These are phyloP conservation scores for Ophiostoma pallidulum DNA, from an alignment of 2,329 filamentous ascomycete genomes.

Conservation along the genomic window DNA sequence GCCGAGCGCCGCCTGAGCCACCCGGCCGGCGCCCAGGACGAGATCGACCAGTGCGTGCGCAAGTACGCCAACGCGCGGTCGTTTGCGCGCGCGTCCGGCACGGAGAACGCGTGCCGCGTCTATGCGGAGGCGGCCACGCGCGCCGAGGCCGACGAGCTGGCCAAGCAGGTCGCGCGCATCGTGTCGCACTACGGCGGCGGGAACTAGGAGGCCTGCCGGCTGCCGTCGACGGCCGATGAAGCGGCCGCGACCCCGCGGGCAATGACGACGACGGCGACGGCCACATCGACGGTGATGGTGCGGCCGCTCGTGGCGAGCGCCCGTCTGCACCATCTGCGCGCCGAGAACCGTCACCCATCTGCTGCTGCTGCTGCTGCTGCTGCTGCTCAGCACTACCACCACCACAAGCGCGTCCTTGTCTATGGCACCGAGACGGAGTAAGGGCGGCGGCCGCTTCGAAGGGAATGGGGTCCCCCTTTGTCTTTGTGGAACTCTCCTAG, in stretches of 20 bases:
- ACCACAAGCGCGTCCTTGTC: too few relatives aligned
- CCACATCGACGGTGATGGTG: neutral
- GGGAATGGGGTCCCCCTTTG: too few relatives aligned
- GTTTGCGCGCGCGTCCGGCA: constrained; percentile 88
- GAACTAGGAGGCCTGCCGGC: constrained; percentile 11
- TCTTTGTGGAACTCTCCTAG: too few relatives aligned
- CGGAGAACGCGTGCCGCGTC: constrained; percentile 90
- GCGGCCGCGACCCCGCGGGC: neutral
- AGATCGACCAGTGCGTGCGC: constrained; percentile 79
- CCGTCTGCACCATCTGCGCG: neutral
- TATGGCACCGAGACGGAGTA: too few relatives aligned
- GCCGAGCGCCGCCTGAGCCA: constrained; percentile 81
- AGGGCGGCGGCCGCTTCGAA: too few relatives aligned
- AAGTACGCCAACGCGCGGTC: constrained; percentile 85
- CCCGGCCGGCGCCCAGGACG: constrained; percentile 68
- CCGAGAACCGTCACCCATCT: constrained; percentile 2
- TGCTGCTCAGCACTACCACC: too few relatives aligned
- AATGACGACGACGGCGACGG: neutral
- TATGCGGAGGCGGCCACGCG: constrained; percentile 90
- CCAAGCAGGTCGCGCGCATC: constrained; percentile 68
- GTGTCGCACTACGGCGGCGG: constrained; percentile 50
- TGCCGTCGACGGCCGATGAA: neutral
- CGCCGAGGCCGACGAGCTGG: constrained; percentile 83
- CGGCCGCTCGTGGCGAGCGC: constrained; percentile 10
- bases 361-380: too few relatives aligned